Evolutionary conservation across 208 protist genomes (phyloP).

Genomic region (Herpetomonas tarakana): DNA sequence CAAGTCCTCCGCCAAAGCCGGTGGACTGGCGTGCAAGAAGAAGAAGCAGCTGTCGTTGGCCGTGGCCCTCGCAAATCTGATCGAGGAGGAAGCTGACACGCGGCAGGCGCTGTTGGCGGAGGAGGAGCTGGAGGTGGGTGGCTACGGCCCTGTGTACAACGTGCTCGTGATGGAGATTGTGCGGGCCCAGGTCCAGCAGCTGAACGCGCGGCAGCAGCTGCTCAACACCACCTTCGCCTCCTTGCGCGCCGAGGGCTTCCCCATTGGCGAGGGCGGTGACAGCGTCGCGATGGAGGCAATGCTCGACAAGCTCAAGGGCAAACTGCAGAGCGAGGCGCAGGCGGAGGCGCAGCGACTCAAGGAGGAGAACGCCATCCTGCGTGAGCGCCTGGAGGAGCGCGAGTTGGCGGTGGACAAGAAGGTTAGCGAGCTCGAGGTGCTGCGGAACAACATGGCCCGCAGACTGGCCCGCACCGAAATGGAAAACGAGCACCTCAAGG

Average conservation of each 20-base stretch:
- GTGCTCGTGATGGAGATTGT: conserved; percentile 73
- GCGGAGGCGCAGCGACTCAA: conserved; percentile 41
- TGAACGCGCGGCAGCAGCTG: conserved; percentile 55
- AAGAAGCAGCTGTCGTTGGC: conserved; percentile 17
- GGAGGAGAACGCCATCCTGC: conserved; percentile 41
- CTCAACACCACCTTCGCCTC: conserved; percentile 60
- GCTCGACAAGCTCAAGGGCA: conserved; percentile 35
- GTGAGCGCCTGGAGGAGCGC: conserved; percentile 50
- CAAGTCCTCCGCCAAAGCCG: not conserved
- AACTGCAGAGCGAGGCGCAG: conserved; percentile 45
- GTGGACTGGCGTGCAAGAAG: not conserved
- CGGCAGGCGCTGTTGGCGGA: conserved; percentile 36
- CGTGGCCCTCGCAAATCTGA: conserved; percentile 15
- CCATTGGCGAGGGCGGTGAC: conserved; percentile 16
- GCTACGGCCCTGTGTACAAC: conserved; percentile 57
- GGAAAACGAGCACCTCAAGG: conserved; percentile 57
- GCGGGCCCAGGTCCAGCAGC: conserved; percentile 43
- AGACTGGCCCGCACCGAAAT: conserved; percentile 51
- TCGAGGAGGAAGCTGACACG: conserved; percentile 32
- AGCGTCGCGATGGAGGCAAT: conserved; percentile 17
- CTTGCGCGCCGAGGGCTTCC: conserved; percentile 34
- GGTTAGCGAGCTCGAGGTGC: conserved; percentile 43
- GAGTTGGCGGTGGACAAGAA: conserved; percentile 57
- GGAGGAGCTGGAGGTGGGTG: conserved; percentile 51
- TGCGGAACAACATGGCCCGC: conserved; percentile 53